A percentile compares a stretch with the other conserved stretches of the same genome.
Evolutionary conservation across 345 rosid genomes (phyloP).

Genomic region (Acer negundo): DNA sequence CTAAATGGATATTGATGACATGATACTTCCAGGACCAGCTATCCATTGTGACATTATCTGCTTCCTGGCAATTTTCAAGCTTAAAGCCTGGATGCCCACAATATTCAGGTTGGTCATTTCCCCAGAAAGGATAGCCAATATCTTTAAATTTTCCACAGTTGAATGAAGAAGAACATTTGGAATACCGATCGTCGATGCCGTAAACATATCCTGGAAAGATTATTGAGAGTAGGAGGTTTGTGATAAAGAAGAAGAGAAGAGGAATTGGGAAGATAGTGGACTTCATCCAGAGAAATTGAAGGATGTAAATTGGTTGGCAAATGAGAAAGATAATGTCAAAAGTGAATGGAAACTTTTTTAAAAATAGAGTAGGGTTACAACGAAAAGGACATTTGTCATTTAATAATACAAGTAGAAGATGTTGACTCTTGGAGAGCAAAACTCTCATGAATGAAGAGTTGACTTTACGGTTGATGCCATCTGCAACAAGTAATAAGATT

Average conservation of each 20-base stretch:
- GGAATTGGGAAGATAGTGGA: background rate
- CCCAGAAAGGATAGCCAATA: slow-evolving; percentile 29
- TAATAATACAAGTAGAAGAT: background rate
- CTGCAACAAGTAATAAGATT: background rate
- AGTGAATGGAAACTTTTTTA: background rate
- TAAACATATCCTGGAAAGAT: background rate
- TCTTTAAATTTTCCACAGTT: slow-evolving; percentile 7
- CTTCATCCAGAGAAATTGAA: slow-evolving; percentile 5
- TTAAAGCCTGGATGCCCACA: slow-evolving; percentile 24
- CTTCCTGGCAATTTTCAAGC: slow-evolving; percentile 16
- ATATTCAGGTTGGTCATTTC: background rate
- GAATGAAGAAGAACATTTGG: background rate
- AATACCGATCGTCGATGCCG: background rate
- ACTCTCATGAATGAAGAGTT: background rate
- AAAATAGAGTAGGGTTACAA: background rate
- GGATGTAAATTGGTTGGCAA: background rate
- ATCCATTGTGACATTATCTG: background rate
- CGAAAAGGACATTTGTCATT: background rate
- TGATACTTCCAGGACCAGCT: slow-evolving; percentile 7
- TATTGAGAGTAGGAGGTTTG: background rate
- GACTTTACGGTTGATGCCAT: background rate
- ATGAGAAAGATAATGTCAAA: background rate
- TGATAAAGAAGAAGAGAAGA: background rate
- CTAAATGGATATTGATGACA: background rate
- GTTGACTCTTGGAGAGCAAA: background rate